A percentile compares a stretch with the other conserved stretches of the same genome.
phyloP scores from a whole-genome alignment of 257 asterid genomes.

The Nicotiana benthamiana region DNA sequence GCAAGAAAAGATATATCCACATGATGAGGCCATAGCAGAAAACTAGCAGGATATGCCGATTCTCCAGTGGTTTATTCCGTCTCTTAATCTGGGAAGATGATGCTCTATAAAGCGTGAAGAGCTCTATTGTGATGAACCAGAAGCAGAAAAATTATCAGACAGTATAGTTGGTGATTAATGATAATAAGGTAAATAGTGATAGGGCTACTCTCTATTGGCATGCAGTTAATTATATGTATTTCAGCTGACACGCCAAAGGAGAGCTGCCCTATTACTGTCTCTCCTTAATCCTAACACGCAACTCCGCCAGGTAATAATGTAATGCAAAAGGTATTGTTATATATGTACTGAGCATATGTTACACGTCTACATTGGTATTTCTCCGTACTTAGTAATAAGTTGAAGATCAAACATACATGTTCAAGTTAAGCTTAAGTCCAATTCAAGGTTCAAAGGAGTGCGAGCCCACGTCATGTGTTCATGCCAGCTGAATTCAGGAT shows the following conservation, averaged over 20 bases:
- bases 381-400: neutral
- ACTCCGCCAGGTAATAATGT: neutral
- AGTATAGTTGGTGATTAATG: neutral
- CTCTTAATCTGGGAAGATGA: neutral
- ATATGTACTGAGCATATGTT: no score
- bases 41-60: slow-evolving; percentile 44
- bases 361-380: neutral
- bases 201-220: slow-evolving; percentile 50
- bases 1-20: neutral
- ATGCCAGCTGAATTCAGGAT: no score
- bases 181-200: slow-evolving; percentile 21
- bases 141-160: no score
- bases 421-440: no score
- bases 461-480: no score
- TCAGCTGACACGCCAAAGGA: slow-evolving; percentile 45
- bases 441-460: no score
- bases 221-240: slow-evolving; percentile 6
- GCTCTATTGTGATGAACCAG: neutral
- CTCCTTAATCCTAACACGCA: slow-evolving; percentile 17
- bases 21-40: no score
- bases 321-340: no score
- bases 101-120: neutral
- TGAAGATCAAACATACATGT: no score
- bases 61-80: slow-evolving; percentile 26
- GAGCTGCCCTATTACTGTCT: slow-evolving; percentile 57